Percentiles rank a stretch among this genome's conserved stretches.
These are phyloP conservation scores for Macadamia tetraphylla DNA, from an alignment of 164 flowering plant genomes.

Conservation along the genomic window DNA sequence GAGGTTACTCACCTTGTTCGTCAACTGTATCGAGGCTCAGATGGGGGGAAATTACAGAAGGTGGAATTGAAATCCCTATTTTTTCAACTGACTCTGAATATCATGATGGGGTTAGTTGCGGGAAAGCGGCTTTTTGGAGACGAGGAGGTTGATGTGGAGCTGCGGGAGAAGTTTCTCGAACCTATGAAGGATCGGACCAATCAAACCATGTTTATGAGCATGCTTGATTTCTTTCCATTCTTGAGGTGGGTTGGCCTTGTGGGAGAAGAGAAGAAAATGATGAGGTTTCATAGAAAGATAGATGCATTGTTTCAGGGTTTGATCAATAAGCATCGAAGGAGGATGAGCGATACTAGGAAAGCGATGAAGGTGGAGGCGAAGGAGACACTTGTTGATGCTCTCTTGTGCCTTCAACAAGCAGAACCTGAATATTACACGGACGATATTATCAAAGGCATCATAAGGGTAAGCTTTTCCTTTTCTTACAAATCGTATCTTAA, in stretches of 20 bases:
- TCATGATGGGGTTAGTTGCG: constrained; percentile 18
- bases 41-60: background rate
- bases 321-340: constrained; percentile 10
- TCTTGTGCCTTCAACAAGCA: background rate
- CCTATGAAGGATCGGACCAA: background rate
- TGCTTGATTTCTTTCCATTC: constrained; percentile 26
- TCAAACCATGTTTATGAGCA: background rate
- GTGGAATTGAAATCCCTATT: constrained; percentile 9
- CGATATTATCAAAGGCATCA: constrained; percentile 3
- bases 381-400: constrained; percentile 23
- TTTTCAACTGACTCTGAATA: constrained; percentile 15
- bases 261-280: constrained; percentile 16
- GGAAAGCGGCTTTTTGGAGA: constrained; percentile 25
- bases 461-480: background rate
- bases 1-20: constrained; percentile 17
- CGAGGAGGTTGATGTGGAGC: background rate
- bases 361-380: background rate
- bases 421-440: background rate
- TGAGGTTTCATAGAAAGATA: constrained; percentile 1
- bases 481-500: too few species aligned
- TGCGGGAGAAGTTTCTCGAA: constrained; percentile 11
- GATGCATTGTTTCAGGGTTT: constrained; percentile 21
- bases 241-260: constrained; percentile 20
- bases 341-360: background rate
- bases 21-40: background rate